Evolutionary conservation across 208 protist species (phyloP), one percentile per base, ranked within the genome.

Genomic region (Acanthamoeba sp.): DNA sequence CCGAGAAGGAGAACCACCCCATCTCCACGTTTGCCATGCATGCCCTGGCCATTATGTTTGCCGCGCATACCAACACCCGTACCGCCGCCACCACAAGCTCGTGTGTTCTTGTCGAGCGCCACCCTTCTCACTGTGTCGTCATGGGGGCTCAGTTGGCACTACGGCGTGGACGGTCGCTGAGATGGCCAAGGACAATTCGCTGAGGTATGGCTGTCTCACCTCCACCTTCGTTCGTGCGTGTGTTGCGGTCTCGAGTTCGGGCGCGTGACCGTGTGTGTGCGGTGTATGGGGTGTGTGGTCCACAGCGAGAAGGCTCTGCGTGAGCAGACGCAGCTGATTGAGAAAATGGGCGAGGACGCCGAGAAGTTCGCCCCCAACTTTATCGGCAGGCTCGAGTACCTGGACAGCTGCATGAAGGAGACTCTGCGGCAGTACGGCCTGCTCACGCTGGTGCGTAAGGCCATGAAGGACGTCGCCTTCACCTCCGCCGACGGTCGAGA

Each of bases 61-160:
- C 85, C 9, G 85, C 85, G 27, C 85, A 91, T 40, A 91, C 85
- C 52, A 91, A 91, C 62, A 91, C 85, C 5, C 34, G 85, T 91
- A 76, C 52, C 55, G 5, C 42, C 2, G 45, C 29, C 18, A 16
- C 45, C 45, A 50, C 34, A 52, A 1, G 0, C 27, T 40, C n/a
- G 2, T 34, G 52, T 32, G 36, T 7, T 3, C 14, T 5, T 14
- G 45, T 45, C 7, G n/a, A 34, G 27, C 14, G 2, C 52, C 55
- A n/a, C 55, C 22, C 18, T 50, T 50, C 45, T 48, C 45, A 20
- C 45, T 50, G 0, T 62, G 14, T 62, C 55, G 48, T 55, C n/a
- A 55, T 55, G 10, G 48, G 7, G 27, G 10, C 6, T 7, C 76
- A 85, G 76, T 9, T 85, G 76, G 76, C 76, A 85, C 76, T 6